Conservation (phyloP, 2,329 filamentous ascomycete species). For the Alternaria consortialis region DNA sequence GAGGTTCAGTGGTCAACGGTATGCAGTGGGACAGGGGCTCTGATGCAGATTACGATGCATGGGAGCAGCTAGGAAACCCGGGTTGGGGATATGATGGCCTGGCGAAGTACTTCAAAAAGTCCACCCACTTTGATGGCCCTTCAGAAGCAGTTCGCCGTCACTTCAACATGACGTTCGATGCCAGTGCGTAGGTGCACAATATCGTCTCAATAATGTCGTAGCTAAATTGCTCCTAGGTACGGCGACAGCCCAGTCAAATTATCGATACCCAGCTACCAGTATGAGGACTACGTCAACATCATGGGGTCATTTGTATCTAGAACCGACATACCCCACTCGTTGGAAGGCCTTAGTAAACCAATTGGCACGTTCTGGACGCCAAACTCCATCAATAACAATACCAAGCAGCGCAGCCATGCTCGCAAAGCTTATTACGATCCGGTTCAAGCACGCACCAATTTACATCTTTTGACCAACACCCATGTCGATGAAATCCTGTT, state of each 20-base stretch:
- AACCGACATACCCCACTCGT: constrained; percentile 14
- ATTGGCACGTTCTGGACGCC: constrained; percentile 39
- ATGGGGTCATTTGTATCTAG: constrained; percentile 13
- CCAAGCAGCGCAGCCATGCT: constrained; percentile 15
- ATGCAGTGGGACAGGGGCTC: constrained; percentile 46
- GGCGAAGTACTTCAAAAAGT: constrained; percentile 46
- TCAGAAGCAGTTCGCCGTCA: constrained; percentile 6
- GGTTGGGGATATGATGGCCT: constrained; percentile 66
- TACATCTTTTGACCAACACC: constrained; percentile 18
- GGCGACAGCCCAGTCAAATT: constrained; percentile 25
- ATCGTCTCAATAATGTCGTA: fast-evolving
- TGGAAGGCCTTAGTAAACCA: constrained; percentile 13
- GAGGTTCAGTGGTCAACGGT: constrained; percentile 46
- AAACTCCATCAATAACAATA: constrained; percentile 20
- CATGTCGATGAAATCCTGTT: constrained; percentile 22
- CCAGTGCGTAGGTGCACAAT: background rate
- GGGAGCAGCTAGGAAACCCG: constrained; percentile 64
- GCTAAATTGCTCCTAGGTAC: constrained; percentile 9
- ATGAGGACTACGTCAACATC: constrained; percentile 16
- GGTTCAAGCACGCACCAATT: constrained; percentile 5
- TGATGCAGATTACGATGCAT: constrained; percentile 57
- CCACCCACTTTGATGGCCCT: constrained; percentile 18
- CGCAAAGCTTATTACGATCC: constrained; percentile 26
- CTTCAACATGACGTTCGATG: constrained; percentile 25
- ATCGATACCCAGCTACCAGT: constrained; percentile 26